These are phyloP conservation scores for Trametes maxima DNA, from an alignment of 768 basidiomycete species.

Conservation along the genomic window DNA sequence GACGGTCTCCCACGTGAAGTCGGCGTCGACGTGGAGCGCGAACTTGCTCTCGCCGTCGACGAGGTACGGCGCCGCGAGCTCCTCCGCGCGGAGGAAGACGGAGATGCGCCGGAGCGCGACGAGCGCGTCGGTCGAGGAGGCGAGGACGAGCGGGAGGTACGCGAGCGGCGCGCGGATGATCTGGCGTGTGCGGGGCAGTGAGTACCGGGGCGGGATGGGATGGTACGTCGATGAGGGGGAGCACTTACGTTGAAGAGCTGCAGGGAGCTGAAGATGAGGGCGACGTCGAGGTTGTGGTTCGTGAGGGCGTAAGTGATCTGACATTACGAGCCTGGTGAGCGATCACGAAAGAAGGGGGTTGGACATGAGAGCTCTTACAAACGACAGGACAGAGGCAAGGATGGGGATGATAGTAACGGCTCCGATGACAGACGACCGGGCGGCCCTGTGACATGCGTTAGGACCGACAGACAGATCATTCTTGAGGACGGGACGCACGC, in stretches of 20 bases:
- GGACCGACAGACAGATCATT: too few species aligned
- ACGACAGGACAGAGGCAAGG: constrained; percentile 76
- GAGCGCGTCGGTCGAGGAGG: constrained; percentile 65
- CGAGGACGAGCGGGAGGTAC: constrained; percentile 57
- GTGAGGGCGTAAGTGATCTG: constrained; percentile 67
- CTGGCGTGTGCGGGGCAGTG: constrained; percentile 32
- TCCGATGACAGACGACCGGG: constrained; percentile 41
- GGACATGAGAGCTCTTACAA: constrained; percentile 43
- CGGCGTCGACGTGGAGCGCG: constrained; percentile 66
- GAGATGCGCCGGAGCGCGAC: constrained; percentile 80
- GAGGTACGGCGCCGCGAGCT: constrained; percentile 59
- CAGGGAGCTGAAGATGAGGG: constrained; percentile 81
- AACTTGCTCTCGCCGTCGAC: constrained; percentile 55
- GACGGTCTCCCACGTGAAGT: constrained; percentile 86
- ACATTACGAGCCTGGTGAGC: background rate
- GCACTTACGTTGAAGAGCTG: constrained; percentile 78
- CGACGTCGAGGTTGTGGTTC: constrained; percentile 65
- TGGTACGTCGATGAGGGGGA: background rate
- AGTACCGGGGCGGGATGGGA: background rate
- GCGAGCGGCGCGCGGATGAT: constrained; percentile 60
- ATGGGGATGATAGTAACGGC: constrained; percentile 56
- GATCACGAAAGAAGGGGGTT: background rate
- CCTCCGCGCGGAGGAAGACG: constrained; percentile 84
- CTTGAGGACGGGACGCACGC: constrained; percentile 29
- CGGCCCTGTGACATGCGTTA: constrained; percentile 21